Base-by-base conservation (phyloP, 2,329 filamentous ascomycete species). In the Tolypocladium tundrense region DNA sequence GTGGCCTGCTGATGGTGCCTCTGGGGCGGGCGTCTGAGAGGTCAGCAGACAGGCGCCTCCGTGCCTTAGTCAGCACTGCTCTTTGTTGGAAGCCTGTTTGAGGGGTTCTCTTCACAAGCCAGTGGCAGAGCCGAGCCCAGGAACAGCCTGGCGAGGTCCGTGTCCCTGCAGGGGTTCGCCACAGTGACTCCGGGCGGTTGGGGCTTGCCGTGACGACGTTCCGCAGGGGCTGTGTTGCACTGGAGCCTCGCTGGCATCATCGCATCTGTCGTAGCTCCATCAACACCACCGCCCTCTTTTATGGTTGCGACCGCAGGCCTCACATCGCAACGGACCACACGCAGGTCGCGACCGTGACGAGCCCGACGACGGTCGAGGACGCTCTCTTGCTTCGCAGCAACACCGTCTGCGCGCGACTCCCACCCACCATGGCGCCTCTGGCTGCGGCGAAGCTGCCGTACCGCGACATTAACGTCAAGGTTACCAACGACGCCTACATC, bases 401-500 rank as follows among this genome's bases (percentile, higher is more conserved):
- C 19, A 33, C n/a, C 48, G 27, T 27, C 31, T n/a, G 48, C 48
- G 24, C 24, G 24, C 53, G 39, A 21, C 5, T 14, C 40, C 11
- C 41, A 37, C 9, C 41, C 43, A 45, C 57, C 54, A 77, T 77
- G 75, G 71, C 73, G 59, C 68, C 72, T 58, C 65, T 74, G 42
- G 68, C 69, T 42, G 65, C 66, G 57, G 63, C 70, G 55, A 69
- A 72, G 63, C 74, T 84, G 65, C 94, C 93, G 27, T 99, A 92
- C 75, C 85, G 93, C 70, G 94, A 99, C 79, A 95, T 97, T 79
- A 99, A 97, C 73, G 86, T 99, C 72, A 91, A 96, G 74, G 89
- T 91, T 64, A 91, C 93, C 56, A 81, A 90, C 67, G 90, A 93
- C 67, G 88, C 94, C 70, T 99, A 99, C 79, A 90, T 91, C 67